Evolutionary conservation across 2,329 filamentous ascomycete genomes (phyloP).

Genomic region (Fusarium cicatricum): DNA sequence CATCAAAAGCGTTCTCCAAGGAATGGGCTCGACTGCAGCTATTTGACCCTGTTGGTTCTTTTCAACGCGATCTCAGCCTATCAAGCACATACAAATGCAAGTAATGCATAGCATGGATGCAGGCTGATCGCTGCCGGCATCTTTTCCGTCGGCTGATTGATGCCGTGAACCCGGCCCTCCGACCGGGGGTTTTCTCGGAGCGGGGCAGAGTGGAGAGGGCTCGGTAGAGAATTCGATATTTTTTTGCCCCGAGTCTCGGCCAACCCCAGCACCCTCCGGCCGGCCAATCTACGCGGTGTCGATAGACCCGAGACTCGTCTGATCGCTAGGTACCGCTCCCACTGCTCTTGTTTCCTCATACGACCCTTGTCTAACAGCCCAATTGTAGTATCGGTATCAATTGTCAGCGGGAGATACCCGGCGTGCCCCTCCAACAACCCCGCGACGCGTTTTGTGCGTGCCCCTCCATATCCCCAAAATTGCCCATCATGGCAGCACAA

Average conservation of each 20-base stretch:
- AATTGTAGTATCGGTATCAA: background rate
- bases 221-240: slow-evolving; percentile 23
- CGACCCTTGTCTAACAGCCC: slow-evolving; percentile 16
- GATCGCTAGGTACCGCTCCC: background rate
- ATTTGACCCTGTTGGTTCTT: background rate
- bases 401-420: slow-evolving; percentile 2
- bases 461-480: slow-evolving; percentile 14
- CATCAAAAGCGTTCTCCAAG: background rate
- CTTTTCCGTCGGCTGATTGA: slow-evolving; percentile 1
- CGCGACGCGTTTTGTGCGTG: slow-evolving; percentile 18
- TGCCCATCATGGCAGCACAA: slow-evolving; percentile 39
- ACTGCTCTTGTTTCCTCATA: background rate
- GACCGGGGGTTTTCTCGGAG: slow-evolving; percentile 7
- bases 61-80: background rate
- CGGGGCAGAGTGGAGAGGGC: slow-evolving; percentile 12
- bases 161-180: background rate
- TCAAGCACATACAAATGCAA: slow-evolving; percentile 3
- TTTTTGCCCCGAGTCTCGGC: slow-evolving; percentile 3
- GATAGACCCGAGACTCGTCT: slow-evolving; percentile 1
- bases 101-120: background rate
- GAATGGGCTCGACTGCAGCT: background rate
- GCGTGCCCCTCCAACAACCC: slow-evolving; percentile 29
- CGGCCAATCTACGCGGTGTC: background rate
- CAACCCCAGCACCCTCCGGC: slow-evolving; percentile 3
- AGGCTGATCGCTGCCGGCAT: slow-evolving; percentile 1